Evolutionary conservation across 2,329 filamentous ascomycete genomes (phyloP), one percentile per base, ranked within the genome.

Genomic region (Atkinsonella texensis): DNA sequence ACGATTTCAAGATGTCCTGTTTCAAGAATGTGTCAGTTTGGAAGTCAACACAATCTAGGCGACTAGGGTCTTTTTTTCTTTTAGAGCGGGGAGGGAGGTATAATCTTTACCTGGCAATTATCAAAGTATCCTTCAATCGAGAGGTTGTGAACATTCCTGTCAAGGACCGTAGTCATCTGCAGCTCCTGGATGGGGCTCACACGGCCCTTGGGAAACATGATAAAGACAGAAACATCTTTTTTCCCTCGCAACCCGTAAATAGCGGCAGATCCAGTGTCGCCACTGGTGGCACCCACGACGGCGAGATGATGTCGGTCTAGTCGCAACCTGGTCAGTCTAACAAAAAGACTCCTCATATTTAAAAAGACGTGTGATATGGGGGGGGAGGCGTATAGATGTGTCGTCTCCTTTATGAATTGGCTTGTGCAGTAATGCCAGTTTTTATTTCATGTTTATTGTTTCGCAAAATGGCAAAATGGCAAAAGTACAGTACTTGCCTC

Each of bases 151-250:
- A 97, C 90, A 64, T 97, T 97, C 53, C 79, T 72, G 66, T 97
- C 93, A 41, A 89, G 74, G 31, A 93, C 87, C 0, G 91, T 96
- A 0, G 90, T 96, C 93, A 97, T 97, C 72, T 97, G 93, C 4
- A 87, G 86, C 69, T 97, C 89, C 68, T 97, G 93, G 52, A 97
- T 86, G 13, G 89, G 87, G 65, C 85, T 89, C 56, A 97, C 85
- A 58, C 89, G 86, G 55, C 89, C 91, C 68, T 93, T 87, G 28
- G 93, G 93, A 68, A 91, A 85, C 62, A 97, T 78, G 65, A 98
- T 97, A 72, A 95, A 93, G 50, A 97, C 87, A 0, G 89, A 94
- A 15, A 96, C 87, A 75, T 98, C 93, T 71, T 95, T 90, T 81
- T 97, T 97, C 51, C 90, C 89, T 48, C 90, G 76, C 51, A 98